Evolutionary conservation across 441 rosid genomes (phyloP).

Genomic region (Caryocar brasiliense): DNA sequence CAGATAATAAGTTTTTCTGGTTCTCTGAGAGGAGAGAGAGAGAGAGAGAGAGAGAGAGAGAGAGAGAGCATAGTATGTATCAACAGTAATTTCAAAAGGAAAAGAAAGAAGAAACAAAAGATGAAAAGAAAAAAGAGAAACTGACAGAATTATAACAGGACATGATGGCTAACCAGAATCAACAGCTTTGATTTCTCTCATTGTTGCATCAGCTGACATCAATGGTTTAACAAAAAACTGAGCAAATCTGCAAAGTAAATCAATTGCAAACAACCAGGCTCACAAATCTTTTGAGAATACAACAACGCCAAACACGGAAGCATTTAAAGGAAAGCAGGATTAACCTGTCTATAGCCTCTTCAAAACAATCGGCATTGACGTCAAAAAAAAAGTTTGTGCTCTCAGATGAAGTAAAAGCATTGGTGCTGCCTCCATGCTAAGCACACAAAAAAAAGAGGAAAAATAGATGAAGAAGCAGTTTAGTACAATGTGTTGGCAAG

Average conservation of each 20-base stretch:
- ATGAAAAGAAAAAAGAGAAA: not conserved
- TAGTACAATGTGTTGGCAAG: not conserved
- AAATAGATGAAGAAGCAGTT: not conserved
- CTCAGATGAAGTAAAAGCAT: constrained; percentile 74
- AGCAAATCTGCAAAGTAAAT: constrained; percentile 48
- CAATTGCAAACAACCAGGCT: constrained; percentile 14
- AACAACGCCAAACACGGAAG: not conserved
- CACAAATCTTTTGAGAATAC: not conserved
- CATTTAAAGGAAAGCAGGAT: not conserved
- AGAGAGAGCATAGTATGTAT: not conserved
- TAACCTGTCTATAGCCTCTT: constrained; percentile 87
- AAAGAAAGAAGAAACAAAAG: not conserved
- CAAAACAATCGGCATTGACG: constrained; percentile 59
- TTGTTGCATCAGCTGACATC: constrained; percentile 89
- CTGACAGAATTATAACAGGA: constrained; percentile 3
- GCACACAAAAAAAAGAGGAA: constrained; percentile 4
- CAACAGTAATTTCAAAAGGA: not conserved
- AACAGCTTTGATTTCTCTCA: constrained; percentile 80
- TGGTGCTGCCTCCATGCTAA: constrained; percentile 88
- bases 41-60: constrained; percentile 4
- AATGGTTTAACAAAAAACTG: constrained; percentile 85
- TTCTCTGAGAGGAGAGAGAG: constrained; percentile 45
- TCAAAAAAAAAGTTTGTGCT: constrained; percentile 61
- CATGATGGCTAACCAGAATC: constrained; percentile 58
- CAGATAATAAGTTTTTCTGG: constrained; percentile 80